Conservation (phyloP, 768 basidiomycete genomes). For the Lactifluus hygrophoroides region DNA sequence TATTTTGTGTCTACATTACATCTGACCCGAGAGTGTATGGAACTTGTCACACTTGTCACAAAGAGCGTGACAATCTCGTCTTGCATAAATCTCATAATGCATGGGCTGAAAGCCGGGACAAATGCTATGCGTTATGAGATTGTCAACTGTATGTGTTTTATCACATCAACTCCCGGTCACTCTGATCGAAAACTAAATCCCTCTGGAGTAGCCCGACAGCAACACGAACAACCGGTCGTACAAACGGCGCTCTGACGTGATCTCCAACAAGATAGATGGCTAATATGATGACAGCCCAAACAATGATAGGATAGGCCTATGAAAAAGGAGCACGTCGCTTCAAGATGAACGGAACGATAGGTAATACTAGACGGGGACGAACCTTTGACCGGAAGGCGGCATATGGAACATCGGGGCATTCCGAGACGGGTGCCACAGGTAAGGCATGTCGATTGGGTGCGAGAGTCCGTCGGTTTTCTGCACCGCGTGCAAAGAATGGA, state of each 20-base stretch:
- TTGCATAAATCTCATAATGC: no score
- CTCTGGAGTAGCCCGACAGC: conserved; percentile 31
- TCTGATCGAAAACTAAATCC: no score
- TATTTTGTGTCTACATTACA: no score
- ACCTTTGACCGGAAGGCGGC: conserved; percentile 70
- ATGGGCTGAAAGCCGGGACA: no score
- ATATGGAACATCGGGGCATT: conserved; percentile 56
- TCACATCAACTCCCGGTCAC: no score
- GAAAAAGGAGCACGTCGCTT: neutral
- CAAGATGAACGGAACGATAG: neutral
- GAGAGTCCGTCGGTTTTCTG: conserved; percentile 31
- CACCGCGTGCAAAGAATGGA: conserved; percentile 21
- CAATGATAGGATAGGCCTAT: conserved; percentile 54
- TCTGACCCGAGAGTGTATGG: no score
- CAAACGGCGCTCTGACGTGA: conserved; percentile 43
- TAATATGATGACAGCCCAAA: conserved; percentile 51
- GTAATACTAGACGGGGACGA: neutral
- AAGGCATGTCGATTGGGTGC: conserved; percentile 37
- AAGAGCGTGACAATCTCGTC: no score
- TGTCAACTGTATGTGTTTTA: no score
- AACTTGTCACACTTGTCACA: no score
- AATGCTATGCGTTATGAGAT: no score
- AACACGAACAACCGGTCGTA: conserved; percentile 62
- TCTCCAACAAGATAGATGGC: conserved; percentile 59
- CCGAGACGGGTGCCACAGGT: conserved; percentile 36